Conservation (phyloP, 345 rosid genomes). For the Moricandia moricandioides region DNA sequence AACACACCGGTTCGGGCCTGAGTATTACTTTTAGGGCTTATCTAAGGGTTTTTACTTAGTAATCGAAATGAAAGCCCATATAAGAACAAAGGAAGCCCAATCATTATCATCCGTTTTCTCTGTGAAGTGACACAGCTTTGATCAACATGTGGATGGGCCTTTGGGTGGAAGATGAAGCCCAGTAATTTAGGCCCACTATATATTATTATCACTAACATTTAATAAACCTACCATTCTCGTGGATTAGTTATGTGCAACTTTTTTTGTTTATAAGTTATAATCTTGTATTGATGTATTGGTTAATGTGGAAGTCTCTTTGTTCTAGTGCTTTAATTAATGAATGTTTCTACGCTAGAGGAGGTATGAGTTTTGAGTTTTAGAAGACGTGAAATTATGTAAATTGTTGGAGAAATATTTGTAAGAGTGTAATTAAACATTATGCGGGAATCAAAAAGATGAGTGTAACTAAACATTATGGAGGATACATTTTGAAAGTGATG, state of each 20-base stretch:
- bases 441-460: too few species aligned
- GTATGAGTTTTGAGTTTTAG: too few species aligned
- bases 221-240: not conserved
- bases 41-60: not conserved
- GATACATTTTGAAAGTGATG: too few species aligned
- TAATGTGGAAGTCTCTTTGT: too few species aligned
- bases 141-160: conserved; percentile 34
- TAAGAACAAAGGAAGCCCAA: not conserved
- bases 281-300: not conserved
- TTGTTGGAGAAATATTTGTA: too few species aligned
- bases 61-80: not conserved
- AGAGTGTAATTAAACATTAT: too few species aligned
- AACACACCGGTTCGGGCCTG: not conserved
- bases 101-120: not conserved
- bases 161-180: conserved; percentile 52
- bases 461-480: too few species aligned
- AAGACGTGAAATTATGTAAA: too few species aligned
- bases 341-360: too few species aligned
- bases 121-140: too few species aligned
- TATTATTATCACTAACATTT: not conserved
- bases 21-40: not conserved
- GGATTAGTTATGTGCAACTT: not conserved
- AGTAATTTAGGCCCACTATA: conserved; percentile 14
- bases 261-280: too few species aligned
- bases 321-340: too few species aligned